These are phyloP conservation scores for Penicillium steckii DNA, from an alignment of 495 filamentous ascomycete genomes.

Conservation along the genomic window DNA sequence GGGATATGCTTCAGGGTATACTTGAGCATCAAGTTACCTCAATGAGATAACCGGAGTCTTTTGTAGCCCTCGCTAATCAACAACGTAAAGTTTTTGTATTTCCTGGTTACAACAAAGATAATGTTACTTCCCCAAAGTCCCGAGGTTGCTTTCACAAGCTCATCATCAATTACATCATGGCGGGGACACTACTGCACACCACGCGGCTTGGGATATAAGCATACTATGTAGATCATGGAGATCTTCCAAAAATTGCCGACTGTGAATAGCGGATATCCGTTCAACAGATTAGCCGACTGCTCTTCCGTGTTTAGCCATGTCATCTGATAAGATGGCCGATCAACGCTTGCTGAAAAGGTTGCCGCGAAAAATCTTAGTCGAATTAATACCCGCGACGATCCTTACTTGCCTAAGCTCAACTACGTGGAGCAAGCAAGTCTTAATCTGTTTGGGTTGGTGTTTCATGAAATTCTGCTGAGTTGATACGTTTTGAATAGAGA, in stretches of 20 bases:
- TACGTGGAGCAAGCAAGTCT: not conserved
- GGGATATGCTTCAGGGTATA: not conserved
- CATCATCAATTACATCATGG: slow-evolving; percentile 3
- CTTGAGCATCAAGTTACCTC: not conserved
- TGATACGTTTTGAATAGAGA: not conserved
- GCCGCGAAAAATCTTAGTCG: slow-evolving; percentile 11
- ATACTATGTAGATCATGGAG: slow-evolving; percentile 2
- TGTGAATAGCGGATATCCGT: not conserved
- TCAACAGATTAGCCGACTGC: slow-evolving; percentile 1
- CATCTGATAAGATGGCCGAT: slow-evolving; percentile 20
- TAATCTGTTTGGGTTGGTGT: slow-evolving; percentile 7
- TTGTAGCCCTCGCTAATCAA: not conserved
- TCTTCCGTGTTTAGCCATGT: not conserved
- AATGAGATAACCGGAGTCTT: not conserved
- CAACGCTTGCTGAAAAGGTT: too few relatives aligned
- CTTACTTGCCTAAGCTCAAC: not conserved
- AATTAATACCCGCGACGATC: not conserved
- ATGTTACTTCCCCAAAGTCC: not conserved
- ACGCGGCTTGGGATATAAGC: not conserved
- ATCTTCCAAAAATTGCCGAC: slow-evolving; percentile 5
- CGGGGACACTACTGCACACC: not conserved
- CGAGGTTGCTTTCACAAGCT: not conserved
- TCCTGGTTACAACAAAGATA: too few relatives aligned
- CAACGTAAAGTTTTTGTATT: not conserved
- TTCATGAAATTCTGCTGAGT: not conserved